Evolutionary conservation across 768 basidiomycete genomes (phyloP), one percentile per base, ranked within the genome.

Genomic region (Pisolithus microcarpus): DNA sequence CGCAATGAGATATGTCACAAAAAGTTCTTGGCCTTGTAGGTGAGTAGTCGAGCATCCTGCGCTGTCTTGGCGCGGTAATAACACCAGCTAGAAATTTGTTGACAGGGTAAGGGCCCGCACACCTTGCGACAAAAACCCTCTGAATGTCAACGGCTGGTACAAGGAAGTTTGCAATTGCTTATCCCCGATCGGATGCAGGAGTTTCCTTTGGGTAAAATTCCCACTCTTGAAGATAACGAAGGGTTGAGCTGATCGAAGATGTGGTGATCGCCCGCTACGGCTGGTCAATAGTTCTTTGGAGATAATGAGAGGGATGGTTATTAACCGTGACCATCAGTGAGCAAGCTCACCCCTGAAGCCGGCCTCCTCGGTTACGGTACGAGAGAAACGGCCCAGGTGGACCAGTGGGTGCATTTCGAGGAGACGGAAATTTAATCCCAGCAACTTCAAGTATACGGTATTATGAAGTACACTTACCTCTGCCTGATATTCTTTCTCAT

Each of bases 331-430:
- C 16, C n/a, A n/a, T n/a, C 34, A 52, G 53, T 54, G 38, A 49
- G 42, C 4, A 46, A 49, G 31, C 38, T 51, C 5, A 38, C 21
- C 7, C 53, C 50, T 11, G 31, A 51, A n/a, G 37, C 50, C 28
- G 40, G 24, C 15, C 50, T 54, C 26, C 38, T 52, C 18, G 44
- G 53, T 11, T 34, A 43, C 28, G 37, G 23, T 13, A 11, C 26
- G 34, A 46, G 28, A 44, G 53, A 54, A 26, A n/a, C 53, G 19
- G 51, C 44, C 24, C 38, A 51, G 15, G 31, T 51, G 0, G 50
- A 54, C n/a, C 53, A 54, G 19, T 51, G 50, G 50, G 39, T 54
- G 13, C 53, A 54, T 44, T 54, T 54, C 18, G 53, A 38, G 10
- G 53, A 51, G 30, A 24, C 24, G 30, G 53, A 54, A 21, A 34